These are phyloP conservation scores for Calonectria ilicicola DNA, from an alignment of 2,329 filamentous ascomycete genomes.

Conservation along the genomic window DNA sequence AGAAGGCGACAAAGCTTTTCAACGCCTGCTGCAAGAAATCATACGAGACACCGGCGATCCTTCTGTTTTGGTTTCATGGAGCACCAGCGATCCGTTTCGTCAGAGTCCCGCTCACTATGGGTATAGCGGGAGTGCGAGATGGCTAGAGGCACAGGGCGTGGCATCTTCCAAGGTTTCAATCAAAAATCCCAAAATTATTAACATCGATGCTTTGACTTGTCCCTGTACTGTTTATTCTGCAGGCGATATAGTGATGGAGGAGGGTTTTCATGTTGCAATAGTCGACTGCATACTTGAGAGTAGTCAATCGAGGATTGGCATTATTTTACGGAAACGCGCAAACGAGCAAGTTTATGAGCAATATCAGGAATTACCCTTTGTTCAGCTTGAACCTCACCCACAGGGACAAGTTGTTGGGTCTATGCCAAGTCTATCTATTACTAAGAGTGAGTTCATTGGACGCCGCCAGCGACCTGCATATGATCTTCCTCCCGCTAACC, in stretches of 20 bases:
- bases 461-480: neutral
- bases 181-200: constrained; percentile 11
- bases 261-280: constrained; percentile 21
- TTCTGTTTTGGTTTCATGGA: constrained; percentile 24
- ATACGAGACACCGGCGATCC: constrained; percentile 23
- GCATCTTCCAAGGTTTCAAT: constrained; percentile 22
- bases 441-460: constrained; percentile 8
- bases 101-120: constrained; percentile 21
- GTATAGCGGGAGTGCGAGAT: constrained; percentile 19
- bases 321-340: constrained; percentile 12
- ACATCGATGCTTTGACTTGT: constrained; percentile 13
- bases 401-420: constrained; percentile 21
- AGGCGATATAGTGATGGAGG: constrained; percentile 13
- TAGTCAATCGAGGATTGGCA: constrained; percentile 18
- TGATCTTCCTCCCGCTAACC: neutral
- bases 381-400: constrained; percentile 17
- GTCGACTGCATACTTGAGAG: constrained; percentile 20
- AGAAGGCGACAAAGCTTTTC: constrained; percentile 39
- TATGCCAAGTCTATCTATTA: constrained; percentile 14
- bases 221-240: constrained; percentile 21
- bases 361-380: constrained; percentile 20
- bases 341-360: constrained; percentile 17
- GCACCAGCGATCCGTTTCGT: constrained; percentile 12
- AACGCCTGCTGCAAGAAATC: constrained; percentile 41
- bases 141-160: constrained; percentile 21